Conservation (phyloP, 108 stramenopile species). For the Seminavis robusta region DNA sequence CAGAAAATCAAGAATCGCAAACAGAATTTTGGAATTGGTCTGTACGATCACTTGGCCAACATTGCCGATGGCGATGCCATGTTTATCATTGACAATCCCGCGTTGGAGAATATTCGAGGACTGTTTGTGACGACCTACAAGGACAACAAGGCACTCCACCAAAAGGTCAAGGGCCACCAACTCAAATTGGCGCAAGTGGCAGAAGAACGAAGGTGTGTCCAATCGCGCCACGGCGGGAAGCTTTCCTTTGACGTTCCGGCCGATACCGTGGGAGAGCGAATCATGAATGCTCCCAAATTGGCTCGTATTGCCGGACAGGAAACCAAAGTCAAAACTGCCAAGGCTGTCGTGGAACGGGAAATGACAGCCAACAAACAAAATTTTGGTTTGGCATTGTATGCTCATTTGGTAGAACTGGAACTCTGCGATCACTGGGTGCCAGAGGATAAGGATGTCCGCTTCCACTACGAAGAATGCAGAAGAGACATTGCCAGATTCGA, state of each 20-base stretch:
- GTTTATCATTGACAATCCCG: conserved; percentile 51
- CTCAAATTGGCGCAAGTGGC: conserved; percentile 47
- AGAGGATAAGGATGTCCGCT: conserved; percentile 56
- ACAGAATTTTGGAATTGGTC: conserved; percentile 66
- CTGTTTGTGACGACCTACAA: conserved; percentile 59
- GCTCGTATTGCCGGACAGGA: conserved; percentile 51
- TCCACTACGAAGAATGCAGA: conserved; percentile 55
- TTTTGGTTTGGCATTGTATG: conserved; percentile 58
- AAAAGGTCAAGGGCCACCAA: conserved; percentile 47
- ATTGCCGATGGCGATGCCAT: conserved; percentile 53
- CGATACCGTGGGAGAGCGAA: conserved; percentile 49
- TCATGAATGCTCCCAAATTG: conserved; percentile 62
- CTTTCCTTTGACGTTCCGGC: conserved; percentile 55
- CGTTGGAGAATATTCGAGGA: too few species aligned
- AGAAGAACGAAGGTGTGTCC: conserved; percentile 47
- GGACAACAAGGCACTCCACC: conserved; percentile 65
- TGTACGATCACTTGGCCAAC: conserved; percentile 69
- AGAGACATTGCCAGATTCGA: conserved; percentile 49
- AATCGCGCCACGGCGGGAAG: too few species aligned
- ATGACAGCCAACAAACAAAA: conserved; percentile 65
- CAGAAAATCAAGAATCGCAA: conserved; percentile 52
- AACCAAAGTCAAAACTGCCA: conserved; percentile 62
- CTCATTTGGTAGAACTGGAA: conserved; percentile 50
- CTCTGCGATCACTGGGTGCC: conserved; percentile 68
- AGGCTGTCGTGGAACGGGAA: conserved; percentile 51